These are phyloP conservation scores for Aureobasidium sp. DNA, from an alignment of 2,329 filamentous ascomycete species.

Conservation along the genomic window DNA sequence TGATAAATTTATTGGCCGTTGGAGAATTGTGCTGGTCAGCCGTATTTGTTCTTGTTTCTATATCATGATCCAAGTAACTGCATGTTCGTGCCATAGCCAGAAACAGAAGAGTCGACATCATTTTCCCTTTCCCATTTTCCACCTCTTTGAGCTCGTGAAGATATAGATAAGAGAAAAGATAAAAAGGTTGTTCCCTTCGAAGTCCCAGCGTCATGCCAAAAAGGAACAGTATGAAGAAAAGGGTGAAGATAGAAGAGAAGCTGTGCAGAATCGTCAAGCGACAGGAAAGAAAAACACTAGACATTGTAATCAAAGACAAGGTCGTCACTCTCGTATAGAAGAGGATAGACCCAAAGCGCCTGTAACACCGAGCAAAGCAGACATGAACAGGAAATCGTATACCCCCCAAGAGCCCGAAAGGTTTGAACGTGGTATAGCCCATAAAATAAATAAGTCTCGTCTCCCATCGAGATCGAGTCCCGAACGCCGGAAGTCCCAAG, in stretches of 20 bases:
- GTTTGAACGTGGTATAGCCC: conserved; percentile 12
- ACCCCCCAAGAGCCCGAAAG: conserved; percentile 3
- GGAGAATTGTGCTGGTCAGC: background rate
- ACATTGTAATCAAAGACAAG: background rate
- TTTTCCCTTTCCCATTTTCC: background rate
- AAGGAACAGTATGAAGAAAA: background rate
- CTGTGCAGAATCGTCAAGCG: background rate
- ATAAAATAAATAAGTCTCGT: conserved; percentile 1
- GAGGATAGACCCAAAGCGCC: background rate
- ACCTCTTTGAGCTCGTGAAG: background rate
- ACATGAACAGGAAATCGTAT: background rate
- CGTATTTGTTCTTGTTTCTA: background rate
- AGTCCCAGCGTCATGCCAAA: background rate
- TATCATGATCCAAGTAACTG: background rate
- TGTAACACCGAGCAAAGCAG: conserved; percentile 6
- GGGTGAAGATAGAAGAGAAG: background rate
- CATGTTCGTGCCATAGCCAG: background rate
- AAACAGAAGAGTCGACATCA: background rate
- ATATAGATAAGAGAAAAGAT: background rate
- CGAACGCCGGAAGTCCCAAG: background rate
- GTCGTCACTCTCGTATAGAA: conserved; percentile 1
- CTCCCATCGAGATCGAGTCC: background rate
- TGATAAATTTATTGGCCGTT: background rate
- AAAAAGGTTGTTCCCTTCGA: background rate
- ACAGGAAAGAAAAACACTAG: conserved; percentile 3